Base-by-base conservation (phyloP, 2,329 filamentous ascomycete genomes). In the Calycina herbarum region DNA sequence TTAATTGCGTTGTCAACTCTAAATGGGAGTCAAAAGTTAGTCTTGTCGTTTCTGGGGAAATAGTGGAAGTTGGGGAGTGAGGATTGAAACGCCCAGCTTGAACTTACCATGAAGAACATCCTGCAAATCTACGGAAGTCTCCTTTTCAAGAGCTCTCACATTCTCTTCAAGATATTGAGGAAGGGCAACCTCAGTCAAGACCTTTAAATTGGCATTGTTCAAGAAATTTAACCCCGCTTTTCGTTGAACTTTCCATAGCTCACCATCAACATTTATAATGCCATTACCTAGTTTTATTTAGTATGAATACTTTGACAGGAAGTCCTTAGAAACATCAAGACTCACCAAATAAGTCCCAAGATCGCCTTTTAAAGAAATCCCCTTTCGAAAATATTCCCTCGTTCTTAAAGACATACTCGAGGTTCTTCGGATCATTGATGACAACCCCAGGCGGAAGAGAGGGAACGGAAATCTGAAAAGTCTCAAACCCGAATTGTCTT, bases 211-310 rank as follows among this genome's bases (percentile, higher is more conserved):
- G 62, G 83, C 77, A 15, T 80, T 79, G 70, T 81, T 87, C 31
- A 90, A 80, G 69, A 89, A 89, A 33, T 82, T 76, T 15, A 85
- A 68, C 0, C 87, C 87, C 3, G 86, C 87, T 73, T 85, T 88
- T 57, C 87, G 81, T 77, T 89, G 87, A 1, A 83, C 77, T 66
- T 81, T 84, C 87, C 87, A 89, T 29, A 86, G 73, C 27, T 87
- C 84, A 51, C 87, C 87, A 67, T 89, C 87, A 31, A 83, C 83
- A 69, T 89, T 90, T 76, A 89, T 88, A 69, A 90, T 89, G 31
- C 87, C 87, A 69, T 86, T 81, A 1, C 85, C 82, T 83, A 58
- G 8, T 13, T n/a, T 35, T 35, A 6, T 57, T 67, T 42, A 69
- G 59, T 15, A 27, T 8, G 7, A 29, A 29, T n/a, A n/a, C 27